These are phyloP conservation scores for Tuber aestivum DNA, from an alignment of 495 filamentous ascomycete genomes.

Conservation along the genomic window DNA sequence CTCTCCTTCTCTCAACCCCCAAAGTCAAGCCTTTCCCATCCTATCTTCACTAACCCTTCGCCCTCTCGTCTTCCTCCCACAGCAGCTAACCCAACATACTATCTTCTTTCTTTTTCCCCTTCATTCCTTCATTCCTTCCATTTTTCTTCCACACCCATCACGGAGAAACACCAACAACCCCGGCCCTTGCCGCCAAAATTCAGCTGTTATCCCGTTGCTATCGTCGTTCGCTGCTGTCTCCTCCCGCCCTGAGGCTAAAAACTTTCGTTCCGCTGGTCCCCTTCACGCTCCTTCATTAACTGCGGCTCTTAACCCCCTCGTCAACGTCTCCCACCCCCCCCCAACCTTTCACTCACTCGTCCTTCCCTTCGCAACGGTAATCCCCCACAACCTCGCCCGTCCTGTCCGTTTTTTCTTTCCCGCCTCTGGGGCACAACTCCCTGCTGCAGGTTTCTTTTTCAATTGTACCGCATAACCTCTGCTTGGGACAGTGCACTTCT, in stretches of 20 bases:
- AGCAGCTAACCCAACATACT: slow-evolving; percentile 16
- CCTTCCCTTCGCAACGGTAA: neutral
- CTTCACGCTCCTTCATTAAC: neutral
- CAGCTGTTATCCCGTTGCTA: neutral
- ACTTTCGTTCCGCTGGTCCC: neutral
- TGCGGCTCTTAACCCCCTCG: neutral
- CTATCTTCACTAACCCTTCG: slow-evolving; percentile 16
- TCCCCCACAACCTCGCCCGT: neutral
- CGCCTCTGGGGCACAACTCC: neutral
- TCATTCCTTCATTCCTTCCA: neutral
- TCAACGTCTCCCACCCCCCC: neutral
- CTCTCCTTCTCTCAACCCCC: slow-evolving; percentile 28
- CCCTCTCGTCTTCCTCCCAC: slow-evolving; percentile 26
- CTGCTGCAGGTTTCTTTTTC: neutral
- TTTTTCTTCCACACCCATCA: neutral
- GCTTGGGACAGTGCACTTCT: neutral
- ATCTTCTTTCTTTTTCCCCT: slow-evolving; percentile 10
- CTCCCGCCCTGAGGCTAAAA: slow-evolving; percentile 1
- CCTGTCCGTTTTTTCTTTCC: neutral
- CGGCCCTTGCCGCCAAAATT: neutral
- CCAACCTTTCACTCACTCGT: neutral
- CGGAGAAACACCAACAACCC: neutral
- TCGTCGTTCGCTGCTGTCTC: slow-evolving; percentile 4
- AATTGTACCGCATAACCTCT: neutral
- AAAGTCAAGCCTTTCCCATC: slow-evolving; percentile 13